Evolutionary conservation across 106 monocot genomes (phyloP).

Genomic region (Agapanthus africanus): DNA sequence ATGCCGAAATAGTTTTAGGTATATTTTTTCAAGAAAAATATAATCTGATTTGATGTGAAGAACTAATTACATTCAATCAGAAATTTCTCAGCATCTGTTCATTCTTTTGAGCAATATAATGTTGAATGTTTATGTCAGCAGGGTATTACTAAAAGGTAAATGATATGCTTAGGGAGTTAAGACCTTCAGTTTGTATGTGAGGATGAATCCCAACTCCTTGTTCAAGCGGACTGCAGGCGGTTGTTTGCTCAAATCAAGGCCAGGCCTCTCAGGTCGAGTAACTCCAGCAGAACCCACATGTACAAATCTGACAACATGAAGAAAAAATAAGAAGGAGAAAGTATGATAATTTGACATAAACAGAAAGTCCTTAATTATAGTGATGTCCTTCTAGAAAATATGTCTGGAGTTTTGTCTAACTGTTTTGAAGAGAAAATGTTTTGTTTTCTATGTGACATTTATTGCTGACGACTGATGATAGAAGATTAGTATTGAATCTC

Average conservation of each 20-base stretch:
- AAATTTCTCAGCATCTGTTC: background rate
- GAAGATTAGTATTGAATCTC: too few species aligned
- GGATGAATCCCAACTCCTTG: slow-evolving; percentile 81
- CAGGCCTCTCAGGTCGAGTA: slow-evolving; percentile 88
- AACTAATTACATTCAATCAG: too few species aligned
- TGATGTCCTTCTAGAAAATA: too few species aligned
- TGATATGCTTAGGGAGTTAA: background rate
- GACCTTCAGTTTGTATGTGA: slow-evolving; percentile 95
- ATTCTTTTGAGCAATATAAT: background rate
- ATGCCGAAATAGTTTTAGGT: background rate
- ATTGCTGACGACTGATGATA: too few species aligned
- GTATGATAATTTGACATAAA: too few species aligned
- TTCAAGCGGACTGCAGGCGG: slow-evolving; percentile 98
- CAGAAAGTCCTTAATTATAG: too few species aligned
- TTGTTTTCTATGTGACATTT: too few species aligned
- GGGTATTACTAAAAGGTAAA: background rate
- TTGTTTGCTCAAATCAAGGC: slow-evolving; percentile 93
- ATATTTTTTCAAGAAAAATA: background rate
- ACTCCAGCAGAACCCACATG: slow-evolving; percentile 95
- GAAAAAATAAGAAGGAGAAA: too few species aligned
- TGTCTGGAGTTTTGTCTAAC: too few species aligned
- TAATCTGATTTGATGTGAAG: background rate
- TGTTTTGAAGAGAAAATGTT: too few species aligned
- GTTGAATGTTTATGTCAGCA: background rate
- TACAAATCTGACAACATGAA: slow-evolving; percentile 41